Base-by-base conservation (phyloP, 2,329 filamentous ascomycete genomes). In the Aspergillus fijiensis region DNA sequence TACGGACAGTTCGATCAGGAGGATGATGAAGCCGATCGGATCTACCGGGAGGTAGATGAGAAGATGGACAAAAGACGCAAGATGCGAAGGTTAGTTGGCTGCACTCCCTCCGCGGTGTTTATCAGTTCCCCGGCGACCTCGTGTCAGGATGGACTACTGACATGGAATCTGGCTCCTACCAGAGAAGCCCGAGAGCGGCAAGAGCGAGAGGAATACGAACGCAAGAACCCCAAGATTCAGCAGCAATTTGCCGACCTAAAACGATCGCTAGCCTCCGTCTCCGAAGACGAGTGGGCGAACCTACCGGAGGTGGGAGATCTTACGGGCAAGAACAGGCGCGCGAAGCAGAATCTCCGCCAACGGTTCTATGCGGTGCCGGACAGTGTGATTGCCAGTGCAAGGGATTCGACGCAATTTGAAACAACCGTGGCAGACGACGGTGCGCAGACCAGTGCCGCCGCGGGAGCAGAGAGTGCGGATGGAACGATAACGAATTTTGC, bases 401-500 rank as follows among this genome's bases (percentile, higher is more conserved):
- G 91, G 68, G 91, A 92, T 67, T 85, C 90, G 2, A 84, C 86
- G 4, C 91, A 97, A 72, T 85, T 98, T 65, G 90, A 92, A 51
- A 95, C 92, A 1, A 96, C 91, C 0, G 88, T 99, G n/a, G 84
- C 87, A 49, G 92, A 96, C 42, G 93, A 96, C 62, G 89, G 87
- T 1, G 76, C 79, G 1, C 77, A 82, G n/a, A 78, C 80, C 11
- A 80, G 82, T 51, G 78, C 76, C 29, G 67, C 70, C 29, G 67
- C 70, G 21, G 74, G 71, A 39, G 70, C 67, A 31, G 84, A 88
- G 60, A 78, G 76, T 53, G 74, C 77, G 2, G 92, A 96, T 70
- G 93, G 94, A 2, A 96, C 92, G 1, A 95, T 96, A 86, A 99
- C 94, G 11, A 97, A 99, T 74, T 99, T 99, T 74, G 94, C 94